Evolutionary conservation across 2,329 filamentous ascomycete genomes (phyloP).

Genomic region (Coleophoma eucalyptorum): DNA sequence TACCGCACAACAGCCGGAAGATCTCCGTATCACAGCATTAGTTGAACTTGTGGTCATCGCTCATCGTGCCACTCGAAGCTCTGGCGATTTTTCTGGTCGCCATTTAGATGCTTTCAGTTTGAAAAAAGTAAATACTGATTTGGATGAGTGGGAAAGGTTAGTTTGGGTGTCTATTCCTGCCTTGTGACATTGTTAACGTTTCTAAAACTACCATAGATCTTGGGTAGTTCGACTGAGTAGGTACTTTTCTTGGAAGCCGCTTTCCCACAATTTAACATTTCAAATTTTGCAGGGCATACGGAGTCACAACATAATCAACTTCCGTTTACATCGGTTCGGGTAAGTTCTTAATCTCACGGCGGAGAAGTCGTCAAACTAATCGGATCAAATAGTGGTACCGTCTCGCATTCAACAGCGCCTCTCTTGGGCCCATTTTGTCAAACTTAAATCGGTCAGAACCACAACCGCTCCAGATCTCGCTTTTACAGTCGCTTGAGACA

Average conservation of each 20-base stretch:
- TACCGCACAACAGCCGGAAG: constrained; percentile 12
- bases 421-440: constrained; percentile 4
- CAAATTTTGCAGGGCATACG: constrained; percentile 6
- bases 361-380: not conserved
- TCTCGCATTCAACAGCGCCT: constrained; percentile 8
- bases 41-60: constrained; percentile 17
- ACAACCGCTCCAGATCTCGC: not conserved
- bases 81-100: constrained; percentile 16
- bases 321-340: constrained; percentile 18
- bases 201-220: not conserved
- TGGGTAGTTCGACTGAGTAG: not conserved
- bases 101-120: constrained; percentile 9
- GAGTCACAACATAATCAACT: constrained; percentile 18
- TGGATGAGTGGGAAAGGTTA: constrained; percentile 19
- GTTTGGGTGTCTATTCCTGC: not conserved
- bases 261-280: not conserved
- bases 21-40: constrained; percentile 16
- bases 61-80: constrained; percentile 9
- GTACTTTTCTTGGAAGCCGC: not conserved
- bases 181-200: not conserved
- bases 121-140: constrained; percentile 13
- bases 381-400: constrained; percentile 5
- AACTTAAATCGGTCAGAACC: not conserved
- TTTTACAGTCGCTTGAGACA: not conserved
- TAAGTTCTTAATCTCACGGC: constrained; percentile 3